Base-by-base conservation (phyloP, 2,329 filamentous ascomycete species). In the Epichloe scottii region DNA sequence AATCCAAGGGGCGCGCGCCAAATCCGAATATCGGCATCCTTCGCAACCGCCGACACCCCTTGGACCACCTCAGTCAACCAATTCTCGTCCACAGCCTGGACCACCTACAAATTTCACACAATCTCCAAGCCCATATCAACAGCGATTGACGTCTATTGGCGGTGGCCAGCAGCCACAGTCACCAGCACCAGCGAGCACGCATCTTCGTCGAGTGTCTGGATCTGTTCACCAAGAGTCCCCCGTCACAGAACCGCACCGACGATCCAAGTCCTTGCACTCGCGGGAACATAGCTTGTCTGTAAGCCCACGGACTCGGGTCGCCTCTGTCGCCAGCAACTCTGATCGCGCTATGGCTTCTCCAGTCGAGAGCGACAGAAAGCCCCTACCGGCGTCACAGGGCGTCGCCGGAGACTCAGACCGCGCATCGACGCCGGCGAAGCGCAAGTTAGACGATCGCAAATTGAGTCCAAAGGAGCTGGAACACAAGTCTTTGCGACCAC, bases 241-340 rank as follows among this genome's bases (percentile, higher is more conserved):
- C 17, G 60, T 61, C 19, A 59, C 63, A 39, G 71, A 74, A 54
- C 63, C 68, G 42, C 71, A 72, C 55, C 70, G 70, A 64, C 66
- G 77, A 62, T 73, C 75, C 42, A 71, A 75, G 52, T 75, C 76
- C 42, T 73, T 75, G 46, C 75, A 75, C 56, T 84, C 88, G 51
- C 78, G 84, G 59, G 85, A 87, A 54, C 73, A 77, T 47, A 87
- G 83, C 63, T 66, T 85, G 49, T 90, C 85, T 61, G 80, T 91
- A 48, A 91, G 86, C 63, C 87, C 88, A 33, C 89, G 88, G 68
- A 89, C 86, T 37, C 74, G 78, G 55, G 70, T 83, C 15, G 69
- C 74, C 39, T 79, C 75, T 57, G 61, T 79, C 38, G 70, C 70
- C 52, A 74, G 66, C 62, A 73, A 65, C 59, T 59, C 68, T 43